Conservation (phyloP, 2,329 filamentous ascomycete genomes). For the Stenocarpella maydis region DNA sequence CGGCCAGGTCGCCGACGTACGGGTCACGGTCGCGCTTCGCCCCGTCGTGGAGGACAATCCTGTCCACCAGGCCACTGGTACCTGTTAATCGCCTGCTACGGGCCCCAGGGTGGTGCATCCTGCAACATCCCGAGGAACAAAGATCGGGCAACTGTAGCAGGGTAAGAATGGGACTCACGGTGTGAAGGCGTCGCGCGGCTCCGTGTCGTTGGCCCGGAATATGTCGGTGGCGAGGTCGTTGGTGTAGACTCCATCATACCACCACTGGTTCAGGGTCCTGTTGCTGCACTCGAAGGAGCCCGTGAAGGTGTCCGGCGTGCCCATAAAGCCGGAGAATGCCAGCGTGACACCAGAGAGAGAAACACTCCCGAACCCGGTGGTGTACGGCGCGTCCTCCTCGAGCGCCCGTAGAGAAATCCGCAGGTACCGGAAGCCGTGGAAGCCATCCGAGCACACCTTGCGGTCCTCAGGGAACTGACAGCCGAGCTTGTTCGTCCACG, state of each 20-base stretch:
- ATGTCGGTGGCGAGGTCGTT: slow-evolving; percentile 57
- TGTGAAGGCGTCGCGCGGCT: slow-evolving; percentile 55
- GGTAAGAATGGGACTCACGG: too few relatives aligned
- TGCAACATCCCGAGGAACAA: too few relatives aligned
- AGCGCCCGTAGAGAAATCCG: slow-evolving; percentile 57
- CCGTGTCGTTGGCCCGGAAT: slow-evolving; percentile 57
- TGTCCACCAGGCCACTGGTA: slow-evolving; percentile 53
- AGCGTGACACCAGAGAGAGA: slow-evolving; percentile 53
- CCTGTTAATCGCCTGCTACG: too few relatives aligned
- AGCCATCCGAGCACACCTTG: slow-evolving; percentile 59
- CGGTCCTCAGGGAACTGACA: slow-evolving; percentile 47
- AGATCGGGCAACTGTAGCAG: too few relatives aligned
- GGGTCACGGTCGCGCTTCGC: slow-evolving; percentile 62
- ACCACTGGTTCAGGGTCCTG: slow-evolving; percentile 57
- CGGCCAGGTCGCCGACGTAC: slow-evolving; percentile 61
- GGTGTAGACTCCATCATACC: slow-evolving; percentile 62
- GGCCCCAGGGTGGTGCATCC: too few relatives aligned
- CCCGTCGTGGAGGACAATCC: slow-evolving; percentile 58
- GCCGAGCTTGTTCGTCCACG: slow-evolving; percentile 55
- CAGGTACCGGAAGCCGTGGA: slow-evolving; percentile 62
- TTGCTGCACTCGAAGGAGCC: slow-evolving; percentile 64
- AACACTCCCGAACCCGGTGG: slow-evolving; percentile 51
- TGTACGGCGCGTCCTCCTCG: slow-evolving; percentile 53
- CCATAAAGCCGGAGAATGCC: slow-evolving; percentile 54
- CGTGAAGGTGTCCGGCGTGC: slow-evolving; percentile 57